Evolutionary conservation across 441 rosid species (phyloP), one percentile per base, ranked within the genome.

Genomic region (Adansonia rubrostipa): DNA sequence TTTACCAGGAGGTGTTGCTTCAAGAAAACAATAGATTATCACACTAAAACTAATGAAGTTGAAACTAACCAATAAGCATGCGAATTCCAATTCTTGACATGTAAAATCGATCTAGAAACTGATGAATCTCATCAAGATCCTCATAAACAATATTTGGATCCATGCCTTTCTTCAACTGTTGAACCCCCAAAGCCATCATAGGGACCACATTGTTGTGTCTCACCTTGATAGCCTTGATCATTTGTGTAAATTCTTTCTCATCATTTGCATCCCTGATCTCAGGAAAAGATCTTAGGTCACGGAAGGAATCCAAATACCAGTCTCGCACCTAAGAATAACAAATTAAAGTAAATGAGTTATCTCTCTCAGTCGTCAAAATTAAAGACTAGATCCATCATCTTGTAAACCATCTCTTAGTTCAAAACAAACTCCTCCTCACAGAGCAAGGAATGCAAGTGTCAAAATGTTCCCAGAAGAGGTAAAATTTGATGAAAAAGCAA

Each of bases 131-230:
- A 71, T 88, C 89, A 8, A 93, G 95, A 81, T 82, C 93, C 85
- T 85, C 93, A 64, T 80, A 82, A 15, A 77, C 83, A 44, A 90
- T 83, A 82, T 84, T 92, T 7, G 86, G 83, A 44, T 72, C 81
- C 79, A 92, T 74, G 68, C 85, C 92, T 91, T 92, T 92, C 95
- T 94, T 96, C 77, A 96, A 80, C 80, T 96, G 98, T 83, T 96
- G 97, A 78, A 96, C 93, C 65, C 99, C 99, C 40, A 94, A 70
- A 70, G 99, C 99, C 99, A 96, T 94, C 86, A 78, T 92, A 5
- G 99, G 99, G 28, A 94, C 98, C 71, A 96, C 99, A 79, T 96
- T 92, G 89, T 92, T 96, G 80, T 96, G 99, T 76, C 99, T 88
- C 79, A 96, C 98, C 85, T 94, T 96, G 9, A 96, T 87, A 10